Percentiles rank a stretch among this genome's conserved stretches.
phyloP scores from a whole-genome alignment of 768 basidiomycete species.

The Symmetrospora coprosmae region DNA sequence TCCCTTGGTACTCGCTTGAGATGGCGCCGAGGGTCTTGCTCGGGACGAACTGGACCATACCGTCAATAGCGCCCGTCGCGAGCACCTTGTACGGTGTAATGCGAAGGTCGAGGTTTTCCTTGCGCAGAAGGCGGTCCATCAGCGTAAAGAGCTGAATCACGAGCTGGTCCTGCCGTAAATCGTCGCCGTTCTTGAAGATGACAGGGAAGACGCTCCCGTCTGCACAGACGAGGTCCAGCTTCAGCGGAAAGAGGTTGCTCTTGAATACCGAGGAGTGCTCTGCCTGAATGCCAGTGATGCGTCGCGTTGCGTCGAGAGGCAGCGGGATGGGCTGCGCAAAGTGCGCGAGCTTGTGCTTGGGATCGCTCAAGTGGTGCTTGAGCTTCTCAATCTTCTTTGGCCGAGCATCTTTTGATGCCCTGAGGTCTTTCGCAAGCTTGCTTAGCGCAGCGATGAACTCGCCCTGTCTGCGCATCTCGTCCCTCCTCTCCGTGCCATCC shows the following conservation, averaged over 20 bases:
- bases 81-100: slow-evolving; percentile 82
- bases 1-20: slow-evolving; percentile 71
- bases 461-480: slow-evolving; percentile 79
- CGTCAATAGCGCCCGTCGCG: slow-evolving; percentile 78
- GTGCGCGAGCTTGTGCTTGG: slow-evolving; percentile 65
- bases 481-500: slow-evolving; percentile 65
- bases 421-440: slow-evolving; percentile 69
- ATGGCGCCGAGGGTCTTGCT: slow-evolving; percentile 92
- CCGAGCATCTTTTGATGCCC: slow-evolving; percentile 76
- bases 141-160: slow-evolving; percentile 96
- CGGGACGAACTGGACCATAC: slow-evolving; percentile 90
- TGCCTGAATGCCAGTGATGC: slow-evolving; percentile 69
- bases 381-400: slow-evolving; percentile 97
- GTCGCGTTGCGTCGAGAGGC: slow-evolving; percentile 74
- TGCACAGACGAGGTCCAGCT: slow-evolving; percentile 74
- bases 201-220: slow-evolving; percentile 59
- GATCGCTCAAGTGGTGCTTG: slow-evolving; percentile 65
- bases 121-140: slow-evolving; percentile 83
- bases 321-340: slow-evolving; percentile 63
- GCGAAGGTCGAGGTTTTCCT: slow-evolving; percentile 88
- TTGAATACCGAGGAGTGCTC: slow-evolving; percentile 96
- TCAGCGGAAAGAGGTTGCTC: slow-evolving; percentile 81
- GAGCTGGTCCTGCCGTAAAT: slow-evolving; percentile 94
- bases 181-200: slow-evolving; percentile 98
- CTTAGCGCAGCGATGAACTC: slow-evolving; percentile 74